Conservation (phyloP, 768 basidiomycete species). For the Tulasnella sp. region DNA sequence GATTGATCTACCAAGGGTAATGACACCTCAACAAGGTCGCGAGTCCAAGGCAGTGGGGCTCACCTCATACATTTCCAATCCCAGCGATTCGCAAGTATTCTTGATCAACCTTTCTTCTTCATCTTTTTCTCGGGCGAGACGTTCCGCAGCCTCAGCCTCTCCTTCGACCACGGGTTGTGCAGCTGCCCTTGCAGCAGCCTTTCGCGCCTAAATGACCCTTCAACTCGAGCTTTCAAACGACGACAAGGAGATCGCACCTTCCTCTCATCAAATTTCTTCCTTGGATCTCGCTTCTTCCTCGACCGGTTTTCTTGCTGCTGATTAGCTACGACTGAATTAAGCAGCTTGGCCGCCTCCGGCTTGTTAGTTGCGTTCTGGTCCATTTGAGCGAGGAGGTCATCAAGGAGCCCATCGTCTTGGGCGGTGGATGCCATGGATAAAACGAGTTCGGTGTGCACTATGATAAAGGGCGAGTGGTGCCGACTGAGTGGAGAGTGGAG, state of each 20-base stretch:
- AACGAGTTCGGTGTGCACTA: no score
- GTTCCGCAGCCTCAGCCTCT: conserved; percentile 42
- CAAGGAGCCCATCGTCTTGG: conserved; percentile 49
- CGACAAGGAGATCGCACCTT: conserved; percentile 36
- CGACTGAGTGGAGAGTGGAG: conserved; percentile 21
- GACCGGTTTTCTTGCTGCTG: conserved; percentile 27
- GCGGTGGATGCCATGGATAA: no score
- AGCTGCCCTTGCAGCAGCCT: conserved; percentile 51
- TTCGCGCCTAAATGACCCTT: conserved; percentile 44
- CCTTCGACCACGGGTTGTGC: conserved; percentile 41
- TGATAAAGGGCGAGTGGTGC: conserved; percentile 23
- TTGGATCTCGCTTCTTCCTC: conserved; percentile 43
- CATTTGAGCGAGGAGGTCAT: conserved; percentile 65
- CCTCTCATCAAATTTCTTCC: conserved; percentile 53
- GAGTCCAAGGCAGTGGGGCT: conserved; percentile 15
- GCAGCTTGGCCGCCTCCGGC: conserved; percentile 36
- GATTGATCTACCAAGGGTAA: conserved; percentile 50
- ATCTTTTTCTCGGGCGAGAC: conserved; percentile 48
- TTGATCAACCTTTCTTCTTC: conserved; percentile 56
- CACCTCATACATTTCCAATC: conserved; percentile 55
- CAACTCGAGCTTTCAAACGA: background rate
- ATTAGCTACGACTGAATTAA: conserved; percentile 33
- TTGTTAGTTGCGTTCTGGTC: conserved; percentile 46
- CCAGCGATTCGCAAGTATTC: conserved; percentile 50
- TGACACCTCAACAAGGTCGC: background rate